Conservation (phyloP, 2,329 filamentous ascomycete species). For the Pseudogymnoascus destructans region DNA sequence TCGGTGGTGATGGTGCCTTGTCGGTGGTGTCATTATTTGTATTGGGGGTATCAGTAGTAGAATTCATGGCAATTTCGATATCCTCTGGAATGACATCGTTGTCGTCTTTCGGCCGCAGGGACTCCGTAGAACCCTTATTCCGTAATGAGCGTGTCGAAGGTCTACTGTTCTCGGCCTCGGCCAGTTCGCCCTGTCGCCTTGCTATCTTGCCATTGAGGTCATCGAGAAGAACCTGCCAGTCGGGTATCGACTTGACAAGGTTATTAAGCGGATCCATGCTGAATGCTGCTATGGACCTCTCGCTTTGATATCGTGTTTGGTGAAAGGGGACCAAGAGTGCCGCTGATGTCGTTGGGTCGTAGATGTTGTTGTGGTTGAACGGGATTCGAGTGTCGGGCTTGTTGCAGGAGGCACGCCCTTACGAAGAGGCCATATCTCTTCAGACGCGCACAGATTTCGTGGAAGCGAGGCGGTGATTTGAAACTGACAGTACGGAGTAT, state of each 20-base stretch:
- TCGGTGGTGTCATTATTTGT: background rate
- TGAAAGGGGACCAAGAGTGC: background rate
- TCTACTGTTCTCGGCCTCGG: conserved; percentile 29
- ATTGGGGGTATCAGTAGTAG: background rate
- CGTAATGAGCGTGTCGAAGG: conserved; percentile 25
- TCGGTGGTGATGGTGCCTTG: background rate
- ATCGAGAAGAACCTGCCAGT: conserved; percentile 46
- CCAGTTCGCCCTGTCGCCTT: conserved; percentile 47
- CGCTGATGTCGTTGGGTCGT: background rate
- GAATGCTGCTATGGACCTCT: background rate
- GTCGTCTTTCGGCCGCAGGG: conserved; percentile 23
- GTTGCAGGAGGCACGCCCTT: background rate
- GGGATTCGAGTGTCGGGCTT: background rate
- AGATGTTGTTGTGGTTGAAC: background rate
- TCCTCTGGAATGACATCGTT: background rate
- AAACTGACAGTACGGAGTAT: background rate
- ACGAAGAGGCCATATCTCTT: conserved; percentile 5
- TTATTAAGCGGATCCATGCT: conserved; percentile 42
- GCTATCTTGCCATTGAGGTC: conserved; percentile 48
- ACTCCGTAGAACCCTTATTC: conserved; percentile 27
- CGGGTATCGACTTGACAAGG: conserved; percentile 42
- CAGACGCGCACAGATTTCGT: background rate
- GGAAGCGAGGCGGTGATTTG: background rate
- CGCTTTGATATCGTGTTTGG: background rate
- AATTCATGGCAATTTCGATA: background rate